phyloP scores from a whole-genome alignment of 805 yeast species.

The Wickerhamiella occidentalis region DNA sequence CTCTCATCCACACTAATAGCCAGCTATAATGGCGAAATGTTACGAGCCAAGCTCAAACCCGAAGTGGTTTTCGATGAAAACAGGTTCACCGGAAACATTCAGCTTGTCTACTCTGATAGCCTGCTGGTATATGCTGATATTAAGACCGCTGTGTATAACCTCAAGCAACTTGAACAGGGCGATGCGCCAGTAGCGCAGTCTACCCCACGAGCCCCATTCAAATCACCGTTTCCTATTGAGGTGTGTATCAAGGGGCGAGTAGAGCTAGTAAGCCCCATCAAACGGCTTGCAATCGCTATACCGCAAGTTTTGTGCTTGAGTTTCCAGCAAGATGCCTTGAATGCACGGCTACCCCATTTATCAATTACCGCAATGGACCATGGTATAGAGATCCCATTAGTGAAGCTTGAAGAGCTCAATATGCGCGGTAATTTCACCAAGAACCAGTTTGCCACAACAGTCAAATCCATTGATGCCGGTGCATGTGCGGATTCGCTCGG shows the following conservation, averaged over 20 bases:
- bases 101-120: background rate
- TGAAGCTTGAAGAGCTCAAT: background rate
- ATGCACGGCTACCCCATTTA: background rate
- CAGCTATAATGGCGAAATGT: background rate
- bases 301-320: background rate
- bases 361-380: background rate
- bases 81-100: background rate
- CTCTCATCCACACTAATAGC: slow-evolving; percentile 7
- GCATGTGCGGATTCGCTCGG: slow-evolving; percentile 77
- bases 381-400: background rate
- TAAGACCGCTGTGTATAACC: background rate
- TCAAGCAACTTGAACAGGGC: background rate
- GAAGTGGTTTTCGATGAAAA: slow-evolving; percentile 1
- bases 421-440: slow-evolving; percentile 8
- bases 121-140: slow-evolving; percentile 2
- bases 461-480: slow-evolving; percentile 17
- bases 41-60: slow-evolving; percentile 7
- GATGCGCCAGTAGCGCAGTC: background rate
- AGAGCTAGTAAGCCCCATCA: background rate
- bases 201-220: background rate
- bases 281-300: background rate
- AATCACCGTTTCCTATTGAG: slow-evolving; percentile 1
- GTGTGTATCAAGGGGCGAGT: slow-evolving; percentile 3
- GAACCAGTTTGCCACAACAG: slow-evolving; percentile 1
- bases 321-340: slow-evolving; percentile 2